phyloP scores from a whole-genome alignment of 1,284 basidiomycete species.

The Cryptococcus sp. region DNA sequence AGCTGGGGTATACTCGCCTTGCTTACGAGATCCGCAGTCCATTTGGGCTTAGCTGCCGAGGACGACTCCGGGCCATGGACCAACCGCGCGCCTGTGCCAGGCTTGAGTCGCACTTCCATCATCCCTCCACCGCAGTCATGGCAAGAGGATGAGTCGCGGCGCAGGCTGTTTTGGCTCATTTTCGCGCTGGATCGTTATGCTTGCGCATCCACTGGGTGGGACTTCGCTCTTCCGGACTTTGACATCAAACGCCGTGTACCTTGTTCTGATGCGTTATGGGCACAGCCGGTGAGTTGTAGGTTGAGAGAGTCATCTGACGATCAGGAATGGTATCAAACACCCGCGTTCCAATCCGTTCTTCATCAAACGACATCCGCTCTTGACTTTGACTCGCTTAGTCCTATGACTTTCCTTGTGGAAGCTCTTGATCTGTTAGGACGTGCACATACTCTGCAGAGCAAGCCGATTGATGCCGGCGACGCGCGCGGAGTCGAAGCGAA shows the following conservation, averaged over 20 bases:
- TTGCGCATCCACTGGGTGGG: constrained; percentile 51
- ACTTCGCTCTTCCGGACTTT: constrained; percentile 50
- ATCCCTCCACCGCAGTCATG: constrained; percentile 45
- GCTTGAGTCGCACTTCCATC: constrained; percentile 45
- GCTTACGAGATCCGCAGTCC: constrained; percentile 49
- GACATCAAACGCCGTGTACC: constrained; percentile 50
- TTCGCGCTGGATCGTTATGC: constrained; percentile 52
- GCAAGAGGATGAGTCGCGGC: constrained; percentile 50
- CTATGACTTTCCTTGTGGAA: constrained; percentile 50
- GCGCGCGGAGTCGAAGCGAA: constrained; percentile 40
- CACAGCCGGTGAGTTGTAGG: constrained; percentile 33
- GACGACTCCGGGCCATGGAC: constrained; percentile 28
- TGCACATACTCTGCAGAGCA: constrained; percentile 46
- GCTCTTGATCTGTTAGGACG: constrained; percentile 50
- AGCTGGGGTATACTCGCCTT: constrained; percentile 52
- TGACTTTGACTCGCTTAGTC: constrained; percentile 32
- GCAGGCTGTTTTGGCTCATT: constrained; percentile 52
- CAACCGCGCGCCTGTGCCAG: constrained; percentile 28
- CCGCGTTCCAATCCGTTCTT: constrained; percentile 42
- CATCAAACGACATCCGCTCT: constrained; percentile 21
- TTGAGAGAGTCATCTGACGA: neutral
- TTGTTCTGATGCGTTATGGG: constrained; percentile 47
- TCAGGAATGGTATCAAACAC: constrained; percentile 46
- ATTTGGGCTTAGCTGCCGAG: constrained; percentile 46
- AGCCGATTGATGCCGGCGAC: constrained; percentile 45